These are phyloP conservation scores for Penicillium griseofulvum DNA, from an alignment of 2,329 filamentous ascomycete genomes.

Conservation along the genomic window DNA sequence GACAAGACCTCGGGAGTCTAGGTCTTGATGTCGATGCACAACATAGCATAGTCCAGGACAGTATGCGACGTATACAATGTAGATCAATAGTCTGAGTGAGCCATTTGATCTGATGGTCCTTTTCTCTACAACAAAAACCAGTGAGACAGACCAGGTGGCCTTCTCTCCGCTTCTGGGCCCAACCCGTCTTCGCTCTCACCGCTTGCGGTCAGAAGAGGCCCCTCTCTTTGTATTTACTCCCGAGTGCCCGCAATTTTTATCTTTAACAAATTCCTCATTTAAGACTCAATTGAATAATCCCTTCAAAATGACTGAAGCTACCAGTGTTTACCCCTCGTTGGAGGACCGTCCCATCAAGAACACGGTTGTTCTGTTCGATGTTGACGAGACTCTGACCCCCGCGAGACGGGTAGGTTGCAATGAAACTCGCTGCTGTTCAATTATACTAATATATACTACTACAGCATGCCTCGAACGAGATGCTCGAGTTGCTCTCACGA, in stretches of 20 bases:
- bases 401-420: slow-evolving; percentile 66
- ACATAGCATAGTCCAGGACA: not conserved
- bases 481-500: slow-evolving; percentile 73
- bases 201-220: slow-evolving; percentile 29
- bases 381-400: slow-evolving; percentile 86
- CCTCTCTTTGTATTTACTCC: slow-evolving; percentile 18
- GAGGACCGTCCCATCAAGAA: slow-evolving; percentile 82
- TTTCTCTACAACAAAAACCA: not conserved
- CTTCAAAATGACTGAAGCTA: slow-evolving; percentile 28
- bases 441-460: slow-evolving; percentile 4
- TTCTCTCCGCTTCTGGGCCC: slow-evolving; percentile 12
- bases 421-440: not conserved
- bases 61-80: not conserved
- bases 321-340: slow-evolving; percentile 64
- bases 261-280: slow-evolving; percentile 9
- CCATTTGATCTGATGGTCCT: not conserved
- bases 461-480: slow-evolving; percentile 71
- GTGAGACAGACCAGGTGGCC: slow-evolving; percentile 11
- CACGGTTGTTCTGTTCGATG: slow-evolving; percentile 94
- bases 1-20: not conserved
- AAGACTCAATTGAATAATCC: not conserved
- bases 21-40: not conserved
- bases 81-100: not conserved
- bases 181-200: slow-evolving; percentile 25
- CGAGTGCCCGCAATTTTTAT: slow-evolving; percentile 6